Percentiles rank a stretch among this genome's conserved stretches.
These are phyloP conservation scores for Ophiostoma angusticollis DNA, from an alignment of 2,329 filamentous ascomycete genomes.

Conservation along the genomic window DNA sequence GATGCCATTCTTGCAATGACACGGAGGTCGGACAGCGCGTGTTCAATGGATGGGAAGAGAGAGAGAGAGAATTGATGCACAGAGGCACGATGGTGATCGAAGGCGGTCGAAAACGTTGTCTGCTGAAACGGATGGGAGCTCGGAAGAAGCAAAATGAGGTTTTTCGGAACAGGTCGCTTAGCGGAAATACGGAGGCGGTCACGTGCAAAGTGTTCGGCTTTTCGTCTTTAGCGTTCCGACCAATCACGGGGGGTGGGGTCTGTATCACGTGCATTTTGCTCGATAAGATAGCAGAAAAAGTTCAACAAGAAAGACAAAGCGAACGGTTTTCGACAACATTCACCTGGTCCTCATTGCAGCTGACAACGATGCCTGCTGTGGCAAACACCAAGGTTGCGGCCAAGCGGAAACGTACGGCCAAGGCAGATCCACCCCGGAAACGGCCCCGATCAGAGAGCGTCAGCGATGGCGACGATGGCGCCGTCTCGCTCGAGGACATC, in stretches of 20 bases:
- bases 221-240: no score
- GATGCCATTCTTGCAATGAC: slow-evolving; percentile 83
- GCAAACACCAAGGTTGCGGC: slow-evolving; percentile 9
- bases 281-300: slow-evolving; percentile 7
- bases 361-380: slow-evolving; percentile 7
- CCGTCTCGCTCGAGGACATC: slow-evolving; percentile 48
- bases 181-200: slow-evolving; percentile 8
- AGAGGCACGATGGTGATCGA: neutral
- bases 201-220: slow-evolving; percentile 6
- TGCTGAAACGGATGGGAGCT: slow-evolving; percentile 8
- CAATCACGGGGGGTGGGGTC: no score
- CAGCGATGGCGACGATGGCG: slow-evolving; percentile 33
- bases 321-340: neutral
- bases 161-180: slow-evolving; percentile 24
- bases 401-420: slow-evolving; percentile 40
- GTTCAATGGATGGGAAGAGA: slow-evolving; percentile 24
- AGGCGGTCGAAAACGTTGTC: neutral
- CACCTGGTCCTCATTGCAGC: neutral
- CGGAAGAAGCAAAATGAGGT: slow-evolving; percentile 25
- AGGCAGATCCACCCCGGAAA: slow-evolving; percentile 35
- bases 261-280: no score
- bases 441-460: slow-evolving; percentile 35
- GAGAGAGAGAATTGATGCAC: slow-evolving; percentile 14
- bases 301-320: neutral
- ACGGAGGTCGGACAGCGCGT: slow-evolving; percentile 30